Evolutionary conservation across 805 yeast species (phyloP), one percentile per base, ranked within the genome.

Genomic region (Ogataea dorogensis): DNA sequence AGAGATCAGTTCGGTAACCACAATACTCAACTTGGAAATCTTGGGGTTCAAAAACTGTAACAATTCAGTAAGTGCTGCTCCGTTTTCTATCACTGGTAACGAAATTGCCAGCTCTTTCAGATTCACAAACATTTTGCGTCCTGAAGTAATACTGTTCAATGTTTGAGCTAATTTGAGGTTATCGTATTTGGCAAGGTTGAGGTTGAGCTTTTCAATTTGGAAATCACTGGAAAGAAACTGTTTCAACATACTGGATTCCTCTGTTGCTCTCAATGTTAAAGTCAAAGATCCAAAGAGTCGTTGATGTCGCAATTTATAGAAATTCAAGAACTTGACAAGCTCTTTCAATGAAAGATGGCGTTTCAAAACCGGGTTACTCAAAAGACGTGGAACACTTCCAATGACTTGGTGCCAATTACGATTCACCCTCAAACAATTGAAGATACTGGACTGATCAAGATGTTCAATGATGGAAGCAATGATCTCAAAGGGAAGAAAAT

Each of bases 401-500:
- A 55, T 25, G 2, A 31, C 25, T 3, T 29, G 16, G 25, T 44
- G 14, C 60, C 60, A 55, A 7, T 9, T 9, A n/a, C 31, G 36
- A 15, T 35, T 37, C 6, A 55, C 58, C 5, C 18, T 7, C 5
- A 48, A 18, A 23, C 56, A 39, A 12, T 34, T 31, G 11, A 53
- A 13, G 6, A 47, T 17, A 2, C 46, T 27, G 8, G 22, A 9
- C 18, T 49, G 49, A 31, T 47, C 48, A 14, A 57, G 26, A 3
- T 31, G 14, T 1, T 17, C 18, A 10, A 54, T 23, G 3, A 58
- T 36, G 0, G 15, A 7, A 2, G 26, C 24, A n/a, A 44, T 20
- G 4, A 58, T 8, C 29, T 59, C 63, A n/a, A 41, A 33, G 2
- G 64, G 64, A 6, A 59, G 40, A 4, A 24, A 18, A 5, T 24